Percentiles rank a stretch among this genome's conserved stretches.
phyloP scores from a whole-genome alignment of 2,329 filamentous ascomycete genomes.

The Volutella citrinella region DNA sequence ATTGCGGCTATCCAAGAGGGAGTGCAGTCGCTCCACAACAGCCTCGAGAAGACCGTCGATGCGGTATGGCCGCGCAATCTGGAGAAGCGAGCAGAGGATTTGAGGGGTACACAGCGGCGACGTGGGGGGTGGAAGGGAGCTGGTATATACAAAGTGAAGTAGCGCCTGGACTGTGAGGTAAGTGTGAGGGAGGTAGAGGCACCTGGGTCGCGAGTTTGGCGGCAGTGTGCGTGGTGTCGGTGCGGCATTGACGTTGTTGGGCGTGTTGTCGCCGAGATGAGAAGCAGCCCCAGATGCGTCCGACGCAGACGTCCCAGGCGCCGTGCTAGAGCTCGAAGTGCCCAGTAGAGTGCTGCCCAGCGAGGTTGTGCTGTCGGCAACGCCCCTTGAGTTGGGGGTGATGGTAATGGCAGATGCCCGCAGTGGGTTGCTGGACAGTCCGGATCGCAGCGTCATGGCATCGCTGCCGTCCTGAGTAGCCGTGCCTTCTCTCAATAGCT shows the following conservation, averaged over 20 bases:
- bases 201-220: constrained; percentile 70
- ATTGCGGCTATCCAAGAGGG: constrained; percentile 86
- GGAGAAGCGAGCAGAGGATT: constrained; percentile 90
- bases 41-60: constrained; percentile 90
- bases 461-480: constrained; percentile 71
- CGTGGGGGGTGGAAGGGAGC: constrained; percentile 72
- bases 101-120: constrained; percentile 87
- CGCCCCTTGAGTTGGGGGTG: constrained; percentile 61
- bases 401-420: constrained; percentile 85
- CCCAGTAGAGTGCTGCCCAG: constrained; percentile 44
- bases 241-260: constrained; percentile 47
- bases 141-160: constrained; percentile 91
- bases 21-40: constrained; percentile 85
- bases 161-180: constrained; percentile 85
- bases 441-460: constrained; percentile 69
- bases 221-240: constrained; percentile 56
- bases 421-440: constrained; percentile 52
- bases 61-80: constrained; percentile 89
- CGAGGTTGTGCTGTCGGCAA: constrained; percentile 47
- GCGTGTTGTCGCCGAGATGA: constrained; percentile 30
- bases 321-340: constrained; percentile 35
- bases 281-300: too few relatives aligned
- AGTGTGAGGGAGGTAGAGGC: constrained; percentile 91
- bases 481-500: constrained; percentile 79
- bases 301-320: constrained; percentile 43